Evolutionary conservation across 2,329 filamentous ascomycete species (phyloP), one percentile per base, ranked within the genome.

Genomic region (Alternaria infectoria): DNA sequence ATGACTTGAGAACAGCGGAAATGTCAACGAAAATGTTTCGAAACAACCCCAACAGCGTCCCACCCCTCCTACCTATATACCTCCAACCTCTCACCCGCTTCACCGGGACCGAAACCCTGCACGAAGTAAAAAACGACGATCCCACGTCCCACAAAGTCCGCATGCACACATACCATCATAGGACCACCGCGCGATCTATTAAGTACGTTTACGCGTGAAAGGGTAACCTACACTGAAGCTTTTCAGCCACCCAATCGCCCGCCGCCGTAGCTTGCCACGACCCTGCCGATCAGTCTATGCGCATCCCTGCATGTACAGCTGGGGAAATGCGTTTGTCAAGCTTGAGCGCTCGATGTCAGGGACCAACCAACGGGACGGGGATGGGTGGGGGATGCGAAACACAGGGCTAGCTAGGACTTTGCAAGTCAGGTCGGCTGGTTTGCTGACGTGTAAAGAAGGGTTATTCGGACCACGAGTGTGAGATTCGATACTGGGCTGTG

Each of bases 181-280:
- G 49, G 49, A n/a, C 49, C 49, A n/a, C 36, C 5, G 49, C 28
- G 28, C 36, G 36, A 40, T 40, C 36, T 40, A 36, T 36, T 7
- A 36, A 52, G 30, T 19, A 36, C 45, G 45, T 25, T 19, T 28
- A 51, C 17, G 32, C n/a, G 6, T 21, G 15, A 10, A 40, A 52
- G 8, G 3, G 5, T 28, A 51, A 21, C 49, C 47, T 32, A 51
- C 23, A 23, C 12, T 21, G 25, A 44, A 44, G 21, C 13, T 21
- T 23, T 65, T 60, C 49, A 62, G 51, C 62, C 62, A 60, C 45
- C 62, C 62, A 67, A 67, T 65, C 52, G 59, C 47, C 55, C 36
- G 28, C 55, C 36, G 28, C 49, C 32, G 51, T 49, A 43, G 32
- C 21, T 47, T n/a, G 36, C 36, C 15, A 11, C 49, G 13, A 47